Conservation (phyloP, 73 alveolate genomes). For the Stentor coeruleus region DNA sequence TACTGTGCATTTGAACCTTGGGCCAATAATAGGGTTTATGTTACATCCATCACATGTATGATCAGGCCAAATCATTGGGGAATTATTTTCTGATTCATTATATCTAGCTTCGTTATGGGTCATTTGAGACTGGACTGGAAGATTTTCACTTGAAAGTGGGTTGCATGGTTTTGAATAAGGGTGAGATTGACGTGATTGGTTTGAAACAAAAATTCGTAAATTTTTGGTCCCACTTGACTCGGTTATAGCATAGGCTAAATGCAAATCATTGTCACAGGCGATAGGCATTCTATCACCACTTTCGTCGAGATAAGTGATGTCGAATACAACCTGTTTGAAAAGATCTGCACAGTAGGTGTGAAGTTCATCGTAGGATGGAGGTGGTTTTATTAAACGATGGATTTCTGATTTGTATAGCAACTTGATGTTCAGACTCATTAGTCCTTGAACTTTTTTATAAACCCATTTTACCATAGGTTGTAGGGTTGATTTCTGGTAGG, state of each 20-base stretch:
- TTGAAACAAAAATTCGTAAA: no score
- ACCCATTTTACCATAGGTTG: neutral
- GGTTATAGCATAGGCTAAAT: no score
- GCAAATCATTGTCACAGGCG: neutral
- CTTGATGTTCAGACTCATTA: constrained; percentile 27
- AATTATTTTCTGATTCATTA: no score
- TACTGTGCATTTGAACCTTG: constrained; percentile 50
- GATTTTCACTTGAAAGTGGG: no score
- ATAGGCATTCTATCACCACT: constrained; percentile 4
- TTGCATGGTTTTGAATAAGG: no score
- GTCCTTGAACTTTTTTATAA: constrained; percentile 16
- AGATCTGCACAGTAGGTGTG: neutral
- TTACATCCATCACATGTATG: constrained; percentile 56
- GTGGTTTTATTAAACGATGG: neutral
- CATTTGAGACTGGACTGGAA: no score
- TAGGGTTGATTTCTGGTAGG: neutral
- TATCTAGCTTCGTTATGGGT: no score
- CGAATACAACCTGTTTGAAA: neutral
- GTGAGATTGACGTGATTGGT: no score
- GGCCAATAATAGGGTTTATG: constrained; percentile 42
- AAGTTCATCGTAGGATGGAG: constrained; percentile 10
- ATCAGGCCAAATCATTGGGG: no score
- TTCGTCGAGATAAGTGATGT: neutral
- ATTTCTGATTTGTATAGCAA: neutral
- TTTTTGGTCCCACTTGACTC: no score